Conservation (phyloP, 345 rosid species). For the Combretum micranthum region DNA sequence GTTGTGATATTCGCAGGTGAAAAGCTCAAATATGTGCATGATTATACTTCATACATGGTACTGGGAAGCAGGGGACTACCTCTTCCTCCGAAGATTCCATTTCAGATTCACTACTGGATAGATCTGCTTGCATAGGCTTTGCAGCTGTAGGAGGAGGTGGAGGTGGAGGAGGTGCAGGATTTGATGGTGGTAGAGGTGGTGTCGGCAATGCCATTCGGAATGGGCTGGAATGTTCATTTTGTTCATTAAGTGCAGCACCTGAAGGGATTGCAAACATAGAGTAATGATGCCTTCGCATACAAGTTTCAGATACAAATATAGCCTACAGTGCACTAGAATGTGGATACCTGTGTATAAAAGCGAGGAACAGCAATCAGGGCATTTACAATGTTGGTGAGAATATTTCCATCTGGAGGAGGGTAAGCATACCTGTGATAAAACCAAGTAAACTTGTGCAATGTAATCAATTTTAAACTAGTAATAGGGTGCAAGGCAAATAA, state of each 20-base stretch:
- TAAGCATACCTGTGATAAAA: constrained; percentile 74
- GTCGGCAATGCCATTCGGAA: constrained; percentile 91
- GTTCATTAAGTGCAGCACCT: constrained; percentile 98
- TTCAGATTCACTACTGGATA: constrained; percentile 82
- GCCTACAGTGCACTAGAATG: neutral
- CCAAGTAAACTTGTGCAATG: constrained; percentile 2
- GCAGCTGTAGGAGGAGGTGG: constrained; percentile 33
- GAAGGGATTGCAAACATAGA: constrained; percentile 5
- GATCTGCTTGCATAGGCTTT: constrained; percentile 33
- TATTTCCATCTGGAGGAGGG: constrained; percentile 96
- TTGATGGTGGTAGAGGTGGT: constrained; percentile 74
- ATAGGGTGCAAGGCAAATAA: too few relatives aligned
- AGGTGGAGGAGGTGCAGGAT: constrained; percentile 31
- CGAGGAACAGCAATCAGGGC: constrained; percentile 95
- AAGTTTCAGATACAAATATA: neutral
- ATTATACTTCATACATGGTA: neutral
- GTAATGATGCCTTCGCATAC: neutral
- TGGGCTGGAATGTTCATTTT: constrained; percentile 99
- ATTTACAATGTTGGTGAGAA: constrained; percentile 89
- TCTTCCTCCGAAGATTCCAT: constrained; percentile 75
- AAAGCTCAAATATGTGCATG: neutral
- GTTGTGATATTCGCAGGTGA: too few relatives aligned
- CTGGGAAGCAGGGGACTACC: constrained; percentile 33
- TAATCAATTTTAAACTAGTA: neutral
- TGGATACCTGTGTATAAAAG: constrained; percentile 81